phyloP scores from a whole-genome alignment of 2,329 filamentous ascomycete species.

The Metarhizium rileyi region DNA sequence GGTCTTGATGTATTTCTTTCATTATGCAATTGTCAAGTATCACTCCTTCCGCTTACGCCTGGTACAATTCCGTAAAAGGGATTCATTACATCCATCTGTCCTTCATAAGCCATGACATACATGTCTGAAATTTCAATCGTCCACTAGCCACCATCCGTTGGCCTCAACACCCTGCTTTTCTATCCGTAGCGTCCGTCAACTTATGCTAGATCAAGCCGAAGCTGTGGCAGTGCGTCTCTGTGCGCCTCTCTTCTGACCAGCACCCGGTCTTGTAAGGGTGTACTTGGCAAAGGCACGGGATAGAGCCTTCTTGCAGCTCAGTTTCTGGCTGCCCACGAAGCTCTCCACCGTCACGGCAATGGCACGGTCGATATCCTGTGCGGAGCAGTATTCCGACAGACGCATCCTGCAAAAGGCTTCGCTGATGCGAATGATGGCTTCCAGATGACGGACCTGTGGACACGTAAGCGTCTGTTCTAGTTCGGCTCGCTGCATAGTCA shows the following conservation, averaged over 20 bases:
- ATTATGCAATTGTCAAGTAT: background rate
- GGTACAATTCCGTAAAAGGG: background rate
- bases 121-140: too few species aligned
- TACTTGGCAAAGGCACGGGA: conserved; percentile 96
- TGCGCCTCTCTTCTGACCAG: conserved; percentile 13
- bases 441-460: conserved; percentile 82
- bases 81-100: too few species aligned
- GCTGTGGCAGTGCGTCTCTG: conserved; percentile 18
- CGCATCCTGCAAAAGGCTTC: conserved; percentile 97
- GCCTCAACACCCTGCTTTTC: background rate
- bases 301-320: conserved; percentile 94
- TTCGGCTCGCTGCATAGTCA: background rate
- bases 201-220: background rate
- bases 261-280: conserved; percentile 47
- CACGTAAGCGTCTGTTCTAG: background rate
- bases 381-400: conserved; percentile 86
- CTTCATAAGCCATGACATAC: too few species aligned
- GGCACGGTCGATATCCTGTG: conserved; percentile 87
- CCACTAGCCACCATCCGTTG: too few species aligned
- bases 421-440: conserved; percentile 92
- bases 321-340: conserved; percentile 92
- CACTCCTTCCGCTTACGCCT: background rate
- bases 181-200: background rate
- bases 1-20: too few species aligned
- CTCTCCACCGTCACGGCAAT: conserved; percentile 95